Evolutionary conservation across 805 yeast genomes (phyloP), one percentile per base, ranked within the genome.

Genomic region (Lachancea mirantina): DNA sequence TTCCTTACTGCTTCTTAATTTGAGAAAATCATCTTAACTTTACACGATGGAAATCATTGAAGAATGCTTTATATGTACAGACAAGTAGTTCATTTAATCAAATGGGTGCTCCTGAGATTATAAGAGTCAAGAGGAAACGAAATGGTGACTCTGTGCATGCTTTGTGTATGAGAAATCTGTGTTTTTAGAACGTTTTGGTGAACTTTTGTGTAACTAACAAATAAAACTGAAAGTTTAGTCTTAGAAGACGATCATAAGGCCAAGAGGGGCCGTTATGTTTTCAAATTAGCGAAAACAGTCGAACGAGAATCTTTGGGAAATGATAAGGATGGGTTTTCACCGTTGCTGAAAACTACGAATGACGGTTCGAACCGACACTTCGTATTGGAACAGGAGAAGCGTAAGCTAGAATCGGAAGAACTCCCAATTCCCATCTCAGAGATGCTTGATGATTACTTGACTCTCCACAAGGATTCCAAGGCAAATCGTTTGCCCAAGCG

Each of bases 91-190:
- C n/a, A n/a, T n/a, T n/a, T n/a, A n/a, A n/a, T n/a, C n/a, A 5
- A 20, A 39, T 41, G 41, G 25, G 40, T 17, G 39, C 48, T 8
- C 94, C 94, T 1, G 72, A 70, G 33, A 66, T 81, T 16, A 76
- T 89, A 26, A 70, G 96, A 38, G 82, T 89, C 52, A 89, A 92
- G 58, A 70, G 97, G 38, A 80, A 81, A 50, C 68, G 96, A 39
- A 78, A 75, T 33, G 92, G 85, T 48, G 96, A 84, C 45, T 95
- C 96, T 2, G 65, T 89, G 15, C 85, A 83, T 45, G 95, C 96
- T 1, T 66, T 88, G 47, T 46, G 65, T 63, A 48, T 28, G 65
- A 26, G 5, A 6, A 14, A 16, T 30, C 17, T 23, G 5, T 16
- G 9, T 19, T 11, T 16, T 4, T 23, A 15, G n/a, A 4, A 8